Conservation (phyloP, 306 rosid genomes). For the Lathyrus oleraceus region DNA sequence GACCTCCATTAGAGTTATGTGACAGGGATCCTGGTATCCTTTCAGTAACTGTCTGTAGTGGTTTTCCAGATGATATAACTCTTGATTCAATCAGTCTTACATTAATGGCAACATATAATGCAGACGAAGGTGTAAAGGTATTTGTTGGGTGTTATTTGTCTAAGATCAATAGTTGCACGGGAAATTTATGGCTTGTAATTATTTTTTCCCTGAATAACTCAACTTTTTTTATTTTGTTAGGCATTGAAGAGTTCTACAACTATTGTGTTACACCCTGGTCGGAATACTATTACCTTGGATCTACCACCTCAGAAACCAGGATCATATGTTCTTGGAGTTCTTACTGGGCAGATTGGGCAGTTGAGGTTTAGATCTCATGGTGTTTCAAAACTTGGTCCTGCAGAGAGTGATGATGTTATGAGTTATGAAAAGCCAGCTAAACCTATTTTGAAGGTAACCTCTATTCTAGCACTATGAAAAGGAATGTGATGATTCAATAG, state of each 20-base stretch:
- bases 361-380: slow-evolving; percentile 92
- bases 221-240: slow-evolving; percentile 49
- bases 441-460: slow-evolving; percentile 87
- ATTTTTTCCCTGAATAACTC: slow-evolving; percentile 21
- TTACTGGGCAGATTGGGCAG: slow-evolving; percentile 93
- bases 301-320: slow-evolving; percentile 98
- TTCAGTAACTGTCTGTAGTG: slow-evolving; percentile 89
- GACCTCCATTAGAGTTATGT: slow-evolving; percentile 91
- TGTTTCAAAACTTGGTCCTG: slow-evolving; percentile 94
- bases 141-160: slow-evolving; percentile 33
- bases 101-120: slow-evolving; percentile 73
- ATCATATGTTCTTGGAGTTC: slow-evolving; percentile 94
- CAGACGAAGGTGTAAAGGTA: slow-evolving; percentile 98
- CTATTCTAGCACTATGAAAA: slow-evolving; percentile 32
- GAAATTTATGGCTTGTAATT: slow-evolving; percentile 27
- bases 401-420: slow-evolving; percentile 89
- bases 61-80: slow-evolving; percentile 95
- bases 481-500: slow-evolving; percentile 20
- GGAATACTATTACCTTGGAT: slow-evolving; percentile 80
- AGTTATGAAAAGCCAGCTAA: slow-evolving; percentile 95
- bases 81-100: slow-evolving; percentile 92
- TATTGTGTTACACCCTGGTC: slow-evolving; percentile 86
- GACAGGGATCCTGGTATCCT: slow-evolving; percentile 90
- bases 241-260: slow-evolving; percentile 75
- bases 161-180: slow-evolving; percentile 28